Evolutionary conservation across 2,329 filamentous ascomycete genomes (phyloP), one percentile per base, ranked within the genome.

Genomic region (Fusarium duplospermum): DNA sequence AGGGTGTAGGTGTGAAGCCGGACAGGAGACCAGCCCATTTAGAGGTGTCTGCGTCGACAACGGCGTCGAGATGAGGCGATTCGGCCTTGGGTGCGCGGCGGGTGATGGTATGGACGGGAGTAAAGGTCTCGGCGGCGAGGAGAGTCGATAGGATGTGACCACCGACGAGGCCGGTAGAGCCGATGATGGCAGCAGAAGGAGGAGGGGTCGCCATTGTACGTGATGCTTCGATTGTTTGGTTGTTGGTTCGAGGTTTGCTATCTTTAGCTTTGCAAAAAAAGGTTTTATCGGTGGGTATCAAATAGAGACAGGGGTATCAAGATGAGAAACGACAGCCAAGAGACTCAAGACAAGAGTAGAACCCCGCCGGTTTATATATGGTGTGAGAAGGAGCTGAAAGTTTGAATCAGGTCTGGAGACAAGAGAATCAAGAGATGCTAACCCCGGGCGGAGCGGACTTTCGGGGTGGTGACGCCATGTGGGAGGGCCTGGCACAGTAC

Each of bases 111-210:
- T 88, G 84, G 33, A 94, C 83, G 64, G 87, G 83, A 73, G 85
- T 84, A 81, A 89, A 86, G 71, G 85, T 84, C 64, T 86, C 83
- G 67, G 87, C 83, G 16, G 87, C 80, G 77, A 94, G 87, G 54
- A 94, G 86, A n/a, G 84, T 86, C 8, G 85, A 82, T 79, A 98
- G 91, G 81, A 98, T 95, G 80, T 93, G 86, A 62, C 89, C 90
- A 80, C 96, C 95, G 75, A 88, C 87, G 40, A 93, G 88, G 80
- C 92, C 91, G 65, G 92, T 94, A 76, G 87, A 89, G 72, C 92
- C 92, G 76, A 90, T 87, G 69, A 93, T 81, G 70, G 86, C 85
- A 75, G 87, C 85, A 52, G 86, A 83, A 4, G 87, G 62, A 76
- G 73, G 38, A 36, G 36, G 33, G 11, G 61, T 11, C 24, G 57